phyloP scores from a whole-genome alignment of 1,139 yeast genomes.

The Candida sp. region DNA sequence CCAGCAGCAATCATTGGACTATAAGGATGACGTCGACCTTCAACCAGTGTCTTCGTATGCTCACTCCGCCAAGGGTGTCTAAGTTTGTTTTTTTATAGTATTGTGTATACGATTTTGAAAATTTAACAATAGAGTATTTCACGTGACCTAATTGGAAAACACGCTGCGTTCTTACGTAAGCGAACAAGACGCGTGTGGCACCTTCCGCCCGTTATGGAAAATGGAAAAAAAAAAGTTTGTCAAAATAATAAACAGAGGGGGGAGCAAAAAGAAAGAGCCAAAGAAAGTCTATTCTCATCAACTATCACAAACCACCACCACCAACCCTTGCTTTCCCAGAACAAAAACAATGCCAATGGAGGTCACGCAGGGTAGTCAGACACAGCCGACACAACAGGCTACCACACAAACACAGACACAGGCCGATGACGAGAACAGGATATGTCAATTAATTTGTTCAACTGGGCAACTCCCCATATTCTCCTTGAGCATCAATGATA shows the following conservation, averaged over 20 bases:
- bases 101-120: too few relatives aligned
- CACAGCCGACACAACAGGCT: constrained; percentile 71
- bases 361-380: constrained; percentile 55
- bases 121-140: neutral
- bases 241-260: neutral
- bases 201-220: too few relatives aligned
- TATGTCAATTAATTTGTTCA: constrained; percentile 66
- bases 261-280: too few relatives aligned
- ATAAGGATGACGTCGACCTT: constrained; percentile 22
- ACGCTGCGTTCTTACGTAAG: too few relatives aligned
- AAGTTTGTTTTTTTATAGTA: neutral
- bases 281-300: neutral
- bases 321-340: neutral
- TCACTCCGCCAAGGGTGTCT: constrained; percentile 22
- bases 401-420: constrained; percentile 30
- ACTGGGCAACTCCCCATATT: constrained; percentile 58
- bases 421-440: constrained; percentile 32
- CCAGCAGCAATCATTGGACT: constrained; percentile 59
- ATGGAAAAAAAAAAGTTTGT: neutral
- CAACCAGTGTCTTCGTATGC: constrained; percentile 25
- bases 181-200: too few relatives aligned
- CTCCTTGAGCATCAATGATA: constrained; percentile 33
- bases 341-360: neutral
- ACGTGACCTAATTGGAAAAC: too few relatives aligned
- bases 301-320: neutral